Base-by-base conservation (phyloP, 2,329 filamentous ascomycete genomes). In the Cordyceps tenuipes region DNA sequence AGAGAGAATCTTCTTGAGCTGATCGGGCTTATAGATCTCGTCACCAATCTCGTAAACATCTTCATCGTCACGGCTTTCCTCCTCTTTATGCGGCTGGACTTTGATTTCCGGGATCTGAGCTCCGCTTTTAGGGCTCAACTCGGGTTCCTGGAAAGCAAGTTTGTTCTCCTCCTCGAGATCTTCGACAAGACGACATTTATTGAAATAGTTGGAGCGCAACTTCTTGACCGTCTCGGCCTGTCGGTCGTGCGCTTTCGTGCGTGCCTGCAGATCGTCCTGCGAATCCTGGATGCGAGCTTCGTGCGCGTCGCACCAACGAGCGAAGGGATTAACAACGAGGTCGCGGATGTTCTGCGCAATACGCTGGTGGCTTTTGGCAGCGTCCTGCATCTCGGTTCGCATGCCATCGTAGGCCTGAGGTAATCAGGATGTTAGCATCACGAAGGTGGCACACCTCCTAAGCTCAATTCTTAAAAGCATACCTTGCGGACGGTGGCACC, bases 121-220 rank as follows among this genome's bases (percentile, higher is more conserved):
- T 62, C 67, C 68, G 47, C 79, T 71, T 71, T 85, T 79, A 3
- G 89, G 87, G 72, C 88, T 91, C 39, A 73, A 78, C 67, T 87
- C 83, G 2, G 91, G 91, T 65, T 92, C 91, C 73, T 96, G 91
- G 75, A 99, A 99, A 44, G 92, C 94, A 59, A 99, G 82, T 76
- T 99, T 97, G 73, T 97, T 96, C 78, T 99, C 95, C 75, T 99
- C 94, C 72, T 99, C 94, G 62, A 97, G 77, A 71, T 99, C 94
- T 72, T 99, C 95, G 7, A 97, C 88, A 63, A 97, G 79, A 54
- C 95, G 88, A 72, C 94, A 99, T 76, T 97, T 99, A 80, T 97
- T 99, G 82, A 97, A 97, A 76, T 99, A 99, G 67, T 90, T 89
- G 73, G 90, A 96, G 64, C 94, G 86, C 67, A 97, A 83, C 76